A percentile compares a stretch with the other conserved stretches of the same genome.
These are phyloP conservation scores for Rhodotorula sp. DNA, from an alignment of 1,284 basidiomycete species.

Conservation along the genomic window DNA sequence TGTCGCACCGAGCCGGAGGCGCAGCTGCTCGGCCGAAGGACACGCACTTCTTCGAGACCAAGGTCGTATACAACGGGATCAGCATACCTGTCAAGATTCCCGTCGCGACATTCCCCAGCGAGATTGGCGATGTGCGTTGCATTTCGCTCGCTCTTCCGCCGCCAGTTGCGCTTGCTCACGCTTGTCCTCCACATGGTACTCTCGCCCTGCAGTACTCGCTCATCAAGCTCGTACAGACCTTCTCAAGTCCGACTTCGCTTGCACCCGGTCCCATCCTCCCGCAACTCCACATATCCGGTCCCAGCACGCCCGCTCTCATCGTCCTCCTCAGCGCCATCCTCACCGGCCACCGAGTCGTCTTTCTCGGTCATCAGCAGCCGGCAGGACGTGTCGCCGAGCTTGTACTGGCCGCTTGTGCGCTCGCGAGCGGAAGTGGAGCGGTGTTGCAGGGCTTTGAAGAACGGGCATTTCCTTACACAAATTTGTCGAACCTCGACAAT, in stretches of 20 bases:
- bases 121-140: conserved; percentile 84
- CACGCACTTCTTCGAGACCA: conserved; percentile 88
- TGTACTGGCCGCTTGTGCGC: conserved; percentile 87
- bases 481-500: conserved; percentile 80
- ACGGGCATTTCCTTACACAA: conserved; percentile 89
- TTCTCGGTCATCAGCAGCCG: conserved; percentile 71
- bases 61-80: conserved; percentile 68
- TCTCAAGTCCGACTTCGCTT: conserved; percentile 65
- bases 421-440: conserved; percentile 83
- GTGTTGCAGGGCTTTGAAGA: conserved; percentile 82
- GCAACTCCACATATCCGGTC: conserved; percentile 86
- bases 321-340: conserved; percentile 92
- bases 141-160: conserved; percentile 30
- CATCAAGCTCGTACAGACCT: conserved; percentile 83
- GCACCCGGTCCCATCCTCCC: conserved; percentile 76
- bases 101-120: conserved; percentile 78
- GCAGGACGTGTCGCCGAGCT: conserved; percentile 83
- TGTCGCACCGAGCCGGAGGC: not conserved
- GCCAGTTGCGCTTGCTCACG: not conserved
- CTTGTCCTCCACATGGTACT: not conserved
- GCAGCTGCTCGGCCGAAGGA: conserved; percentile 52
- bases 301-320: conserved; percentile 87
- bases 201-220: conserved; percentile 70
- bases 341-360: conserved; percentile 89
- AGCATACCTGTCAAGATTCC: conserved; percentile 74